Base-by-base conservation (phyloP, 768 basidiomycete genomes). In the Mrakia frigida region DNA sequence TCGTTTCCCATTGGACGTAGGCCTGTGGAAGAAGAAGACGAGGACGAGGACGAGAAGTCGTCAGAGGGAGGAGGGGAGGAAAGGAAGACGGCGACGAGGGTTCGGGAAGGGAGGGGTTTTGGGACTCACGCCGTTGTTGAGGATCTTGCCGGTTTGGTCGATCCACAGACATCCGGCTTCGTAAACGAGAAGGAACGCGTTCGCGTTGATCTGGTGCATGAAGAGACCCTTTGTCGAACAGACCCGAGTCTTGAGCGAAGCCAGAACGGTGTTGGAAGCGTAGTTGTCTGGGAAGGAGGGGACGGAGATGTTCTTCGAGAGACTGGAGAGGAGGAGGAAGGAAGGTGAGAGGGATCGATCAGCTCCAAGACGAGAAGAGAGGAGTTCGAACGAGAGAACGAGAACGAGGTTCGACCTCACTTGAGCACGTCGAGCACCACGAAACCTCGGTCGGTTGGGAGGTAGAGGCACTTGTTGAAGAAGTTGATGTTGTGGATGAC, bases 1-100 rank as follows among this genome's bases (percentile, higher is more conserved):
- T 59, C 41, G 70, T 53, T n/a, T 76, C 75, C 75, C 75, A 76
- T 6, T 59, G 59, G 46, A 76, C 41, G 63, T 76, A 72, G n/a
- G 75, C n/a, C n/a, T n/a, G n/a, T n/a, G n/a, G n/a, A n/a, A n/a
- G n/a, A n/a, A n/a, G n/a, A n/a, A n/a, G n/a, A n/a, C n/a, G n/a
- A n/a, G n/a, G n/a, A n/a, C n/a, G n/a, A n/a, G n/a, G n/a, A n/a
- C n/a, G n/a, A n/a, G n/a, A n/a, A n/a, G n/a, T n/a, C n/a, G n/a
- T n/a, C n/a, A n/a, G n/a, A n/a, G n/a, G n/a, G n/a, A n/a, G n/a
- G n/a, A n/a, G n/a, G n/a, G n/a, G n/a, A n/a, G n/a, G n/a, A n/a
- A n/a, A n/a, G n/a, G n/a, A n/a, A n/a, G n/a, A n/a, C n/a, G n/a
- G n/a, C n/a, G n/a, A n/a, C n/a, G n/a, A n/a, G n/a, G n/a, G n/a